phyloP scores from a whole-genome alignment of 179 eudicot species.

The Spergularia azorica region DNA sequence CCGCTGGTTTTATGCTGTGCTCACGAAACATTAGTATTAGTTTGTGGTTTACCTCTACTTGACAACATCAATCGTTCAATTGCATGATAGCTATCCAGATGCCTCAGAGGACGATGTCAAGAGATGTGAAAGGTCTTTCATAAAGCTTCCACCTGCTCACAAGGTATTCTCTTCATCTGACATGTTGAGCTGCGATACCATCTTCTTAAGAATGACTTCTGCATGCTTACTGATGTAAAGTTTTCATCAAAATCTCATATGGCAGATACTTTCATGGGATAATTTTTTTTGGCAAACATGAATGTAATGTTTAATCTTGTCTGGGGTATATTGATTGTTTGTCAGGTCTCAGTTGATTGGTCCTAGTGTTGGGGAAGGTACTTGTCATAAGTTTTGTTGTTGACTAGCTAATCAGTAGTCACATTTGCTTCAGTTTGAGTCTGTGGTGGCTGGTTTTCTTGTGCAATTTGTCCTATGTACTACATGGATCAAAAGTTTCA shows the following conservation, averaged over 20 bases:
- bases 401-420: not conserved
- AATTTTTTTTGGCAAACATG: too few relatives aligned
- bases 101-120: constrained; percentile 85
- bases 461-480: not conserved
- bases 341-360: not conserved
- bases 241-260: not conserved
- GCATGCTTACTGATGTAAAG: not conserved
- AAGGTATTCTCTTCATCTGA: constrained; percentile 53
- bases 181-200: not conserved
- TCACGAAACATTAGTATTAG: not conserved
- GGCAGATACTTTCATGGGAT: not conserved
- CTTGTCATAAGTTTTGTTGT: too few relatives aligned
- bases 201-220: not conserved
- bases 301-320: not conserved
- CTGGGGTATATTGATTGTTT: too few relatives aligned
- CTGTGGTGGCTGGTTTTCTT: not conserved
- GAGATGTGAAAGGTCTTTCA: constrained; percentile 71
- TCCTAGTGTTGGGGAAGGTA: not conserved
- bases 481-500: not conserved
- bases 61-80: constrained; percentile 2
- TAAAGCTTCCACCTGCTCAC: constrained; percentile 76
- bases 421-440: not conserved
- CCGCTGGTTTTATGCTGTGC: not conserved
- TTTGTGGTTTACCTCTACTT: not conserved
- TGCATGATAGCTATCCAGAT: constrained; percentile 74